Base-by-base conservation (phyloP, 495 filamentous ascomycete genomes). In the Talaromyces thailandensis region DNA sequence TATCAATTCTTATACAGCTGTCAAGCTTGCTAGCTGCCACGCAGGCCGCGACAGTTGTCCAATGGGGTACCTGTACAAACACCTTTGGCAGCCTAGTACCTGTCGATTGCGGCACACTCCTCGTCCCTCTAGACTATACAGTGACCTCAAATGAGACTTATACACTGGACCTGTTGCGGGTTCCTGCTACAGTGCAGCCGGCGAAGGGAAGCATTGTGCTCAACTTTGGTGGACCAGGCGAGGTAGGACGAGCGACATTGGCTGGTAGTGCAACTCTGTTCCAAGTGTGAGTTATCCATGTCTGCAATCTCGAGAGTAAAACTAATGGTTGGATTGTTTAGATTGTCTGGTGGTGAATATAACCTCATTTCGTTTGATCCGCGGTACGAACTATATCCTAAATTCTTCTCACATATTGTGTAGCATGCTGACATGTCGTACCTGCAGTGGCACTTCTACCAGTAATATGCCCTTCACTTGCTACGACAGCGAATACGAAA, bases 151-250 rank as follows among this genome's bases (percentile, higher is more conserved):
- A 65, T 26, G 65, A 65, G 45, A 78, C 69, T 0, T 64, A 78
- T 16, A 55, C 65, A 7, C 67, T 81, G 12, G 59, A 75, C 35
- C 64, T 81, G 8, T 55, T 74, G 40, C 70, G 60, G 43, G 67
- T 75, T 23, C 61, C 64, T 1, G 73, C 78, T n/a, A 28, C 60
- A 4, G 60, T 65, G 7, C 63, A 69, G 37, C 73, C 71, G 0
- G 67, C 68, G 3, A 73, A 71, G 56, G 76, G 77, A 23, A 76
- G 69, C 50, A 77, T 81, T 29, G 64, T 76, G 32, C 64, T 80
- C 66, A 78, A 80, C 68, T 78, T 78, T 64, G 78, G 78, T 3
- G 77, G 77, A 1, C 77, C 77, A 1, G 78, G 76, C 0, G 65
- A 62, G 12, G 62, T 59, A 8, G 66, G 62, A 18, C 66, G 71